phyloP scores from a whole-genome alignment of 2,329 filamentous ascomycete species.

The Aspergillus neotritici region DNA sequence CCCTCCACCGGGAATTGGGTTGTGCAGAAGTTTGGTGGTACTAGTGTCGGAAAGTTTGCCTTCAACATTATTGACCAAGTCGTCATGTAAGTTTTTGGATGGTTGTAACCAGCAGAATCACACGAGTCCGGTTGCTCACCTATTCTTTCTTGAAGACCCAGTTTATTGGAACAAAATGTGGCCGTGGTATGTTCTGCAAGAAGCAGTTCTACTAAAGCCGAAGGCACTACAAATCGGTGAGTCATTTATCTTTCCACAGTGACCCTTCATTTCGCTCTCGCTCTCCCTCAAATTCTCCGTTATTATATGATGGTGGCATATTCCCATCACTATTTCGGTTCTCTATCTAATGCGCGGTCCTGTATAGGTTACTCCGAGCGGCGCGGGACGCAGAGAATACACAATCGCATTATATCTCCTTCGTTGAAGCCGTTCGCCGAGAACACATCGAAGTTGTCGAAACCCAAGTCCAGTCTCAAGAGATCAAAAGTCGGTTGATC shows the following conservation, averaged over 20 bases:
- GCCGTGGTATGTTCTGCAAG: slow-evolving; percentile 93
- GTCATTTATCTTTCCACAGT: slow-evolving; percentile 33
- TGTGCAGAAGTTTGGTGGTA: slow-evolving; percentile 93
- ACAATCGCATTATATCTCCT: slow-evolving; percentile 57
- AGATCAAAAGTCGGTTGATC: slow-evolving; percentile 55
- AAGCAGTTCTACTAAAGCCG: slow-evolving; percentile 87
- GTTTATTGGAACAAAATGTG: slow-evolving; percentile 64
- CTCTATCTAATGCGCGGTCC: slow-evolving; percentile 3
- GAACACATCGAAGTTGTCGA: slow-evolving; percentile 75
- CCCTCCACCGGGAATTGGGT: slow-evolving; percentile 56
- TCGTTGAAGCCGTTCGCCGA: slow-evolving; percentile 73
- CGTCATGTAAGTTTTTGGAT: slow-evolving; percentile 48
- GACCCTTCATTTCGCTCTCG: not conserved
- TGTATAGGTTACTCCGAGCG: slow-evolving; percentile 41
- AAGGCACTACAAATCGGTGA: slow-evolving; percentile 92
- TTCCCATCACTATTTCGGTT: not conserved
- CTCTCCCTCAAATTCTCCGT: not conserved
- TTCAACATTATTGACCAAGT: slow-evolving; percentile 68
- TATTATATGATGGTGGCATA: no score
- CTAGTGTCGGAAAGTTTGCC: slow-evolving; percentile 90
- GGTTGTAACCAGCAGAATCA: not conserved
- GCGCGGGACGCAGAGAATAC: slow-evolving; percentile 46
- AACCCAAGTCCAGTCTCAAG: slow-evolving; percentile 53
- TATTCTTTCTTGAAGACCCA: slow-evolving; percentile 42
- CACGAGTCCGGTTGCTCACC: slow-evolving; percentile 2